phyloP scores from a whole-genome alignment of 106 monocot genomes.

The Platanthera guangdongensis region DNA sequence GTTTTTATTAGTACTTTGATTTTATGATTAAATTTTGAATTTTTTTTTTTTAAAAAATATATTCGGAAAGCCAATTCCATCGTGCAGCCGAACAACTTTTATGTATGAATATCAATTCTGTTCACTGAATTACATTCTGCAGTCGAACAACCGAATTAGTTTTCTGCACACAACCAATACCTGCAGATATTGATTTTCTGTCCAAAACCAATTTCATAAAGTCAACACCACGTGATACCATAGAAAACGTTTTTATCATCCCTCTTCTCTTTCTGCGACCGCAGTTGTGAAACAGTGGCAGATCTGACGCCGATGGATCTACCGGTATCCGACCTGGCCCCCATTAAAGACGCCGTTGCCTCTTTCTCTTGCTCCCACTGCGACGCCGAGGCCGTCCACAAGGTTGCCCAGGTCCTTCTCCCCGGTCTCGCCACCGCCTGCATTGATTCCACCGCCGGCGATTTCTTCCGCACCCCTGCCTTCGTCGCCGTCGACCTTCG shows the following conservation, averaged over 20 bases:
- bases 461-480: constrained; percentile 33
- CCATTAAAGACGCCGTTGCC: neutral
- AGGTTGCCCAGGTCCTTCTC: constrained; percentile 43
- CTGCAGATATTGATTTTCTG: too few relatives aligned
- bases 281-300: too few relatives aligned
- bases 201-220: too few relatives aligned
- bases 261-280: too few relatives aligned
- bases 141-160: too few relatives aligned
- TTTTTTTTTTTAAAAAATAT: neutral
- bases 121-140: too few relatives aligned
- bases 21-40: too few relatives aligned
- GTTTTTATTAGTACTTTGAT: too few relatives aligned
- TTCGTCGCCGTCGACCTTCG: constrained; percentile 40
- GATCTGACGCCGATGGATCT: constrained; percentile 20
- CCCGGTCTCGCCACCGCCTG: constrained; percentile 29
- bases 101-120: too few relatives aligned
- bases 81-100: neutral
- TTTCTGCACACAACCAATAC: too few relatives aligned
- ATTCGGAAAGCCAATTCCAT: neutral
- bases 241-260: too few relatives aligned
- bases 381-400: constrained; percentile 40
- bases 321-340: constrained; percentile 5
- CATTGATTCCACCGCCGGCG: constrained; percentile 35
- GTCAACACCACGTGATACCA: too few relatives aligned
- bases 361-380: constrained; percentile 22